These are phyloP conservation scores for Aphanomyces cochlioides DNA, from an alignment of 352 stramenopile species.

Conservation along the genomic window DNA sequence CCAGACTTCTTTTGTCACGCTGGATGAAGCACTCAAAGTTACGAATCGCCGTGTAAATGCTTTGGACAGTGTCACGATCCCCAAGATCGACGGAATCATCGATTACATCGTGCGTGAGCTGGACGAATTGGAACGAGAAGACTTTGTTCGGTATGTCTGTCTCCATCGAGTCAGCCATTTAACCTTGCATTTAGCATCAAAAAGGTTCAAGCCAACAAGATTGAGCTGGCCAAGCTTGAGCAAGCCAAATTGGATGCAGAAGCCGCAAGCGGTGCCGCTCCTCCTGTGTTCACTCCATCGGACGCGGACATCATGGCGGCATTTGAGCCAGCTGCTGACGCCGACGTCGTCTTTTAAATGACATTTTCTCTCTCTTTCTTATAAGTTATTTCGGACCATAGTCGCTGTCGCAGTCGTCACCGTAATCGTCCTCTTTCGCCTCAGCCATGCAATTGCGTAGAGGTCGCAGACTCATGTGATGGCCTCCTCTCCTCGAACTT, in stretches of 20 bases:
- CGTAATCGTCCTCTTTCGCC: not conserved
- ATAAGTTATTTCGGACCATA: conserved; percentile 19
- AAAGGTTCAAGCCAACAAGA: conserved; percentile 97
- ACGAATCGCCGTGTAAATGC: conserved; percentile 99
- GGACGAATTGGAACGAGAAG: conserved; percentile 98
- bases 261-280: conserved; percentile 32
- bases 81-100: conserved; percentile 95
- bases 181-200: conserved; percentile 91
- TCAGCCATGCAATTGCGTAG: not conserved
- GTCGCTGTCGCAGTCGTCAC: not conserved
- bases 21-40: conserved; percentile 98
- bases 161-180: not conserved
- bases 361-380: not conserved
- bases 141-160: conserved; percentile 75
- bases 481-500: not conserved
- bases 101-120: conserved; percentile 97
- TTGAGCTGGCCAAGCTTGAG: conserved; percentile 78
- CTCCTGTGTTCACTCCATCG: conserved; percentile 34
- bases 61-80: conserved; percentile 99
- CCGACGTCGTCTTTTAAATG: conserved; percentile 75
- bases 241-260: conserved; percentile 52
- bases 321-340: conserved; percentile 66
- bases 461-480: conserved; percentile 1
- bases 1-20: conserved; percentile 97
- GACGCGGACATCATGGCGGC: conserved; percentile 78